phyloP scores from a whole-genome alignment of 176 grass and related monocot species.

The Puya raimondii region DNA sequence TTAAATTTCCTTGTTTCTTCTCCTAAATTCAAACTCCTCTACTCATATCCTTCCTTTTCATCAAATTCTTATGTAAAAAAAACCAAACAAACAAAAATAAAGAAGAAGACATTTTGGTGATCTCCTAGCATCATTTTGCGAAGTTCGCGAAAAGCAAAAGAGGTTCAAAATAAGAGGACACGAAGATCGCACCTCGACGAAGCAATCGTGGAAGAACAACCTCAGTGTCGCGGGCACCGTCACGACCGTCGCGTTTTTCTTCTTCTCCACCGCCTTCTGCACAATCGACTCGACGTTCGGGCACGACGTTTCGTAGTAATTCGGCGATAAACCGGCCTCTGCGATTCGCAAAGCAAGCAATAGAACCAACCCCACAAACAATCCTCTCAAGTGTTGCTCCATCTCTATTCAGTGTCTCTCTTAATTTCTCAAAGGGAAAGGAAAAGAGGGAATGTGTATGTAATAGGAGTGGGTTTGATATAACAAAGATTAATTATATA shows the following conservation, averaged over 20 bases:
- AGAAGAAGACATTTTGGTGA: slow-evolving; percentile 17
- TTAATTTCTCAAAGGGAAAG: no score
- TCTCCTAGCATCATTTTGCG: slow-evolving; percentile 29
- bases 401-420: no score
- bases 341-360: background rate
- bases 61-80: no score
- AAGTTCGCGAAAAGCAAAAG: background rate
- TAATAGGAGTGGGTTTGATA: no score
- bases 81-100: no score
- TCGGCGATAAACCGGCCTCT: slow-evolving; percentile 24
- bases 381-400: no score
- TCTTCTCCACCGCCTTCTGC: slow-evolving; percentile 27
- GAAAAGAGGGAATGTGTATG: no score
- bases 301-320: slow-evolving; percentile 36
- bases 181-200: slow-evolving; percentile 28
- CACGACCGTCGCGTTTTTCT: slow-evolving; percentile 40
- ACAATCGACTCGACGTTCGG: slow-evolving; percentile 48
- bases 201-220: slow-evolving; percentile 65
- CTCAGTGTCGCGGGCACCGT: slow-evolving; percentile 45
- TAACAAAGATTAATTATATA: no score
- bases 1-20: no score
- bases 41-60: no score
- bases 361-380: no score
- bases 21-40: no score
- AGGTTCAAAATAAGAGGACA: background rate